phyloP scores from a whole-genome alignment of 345 rosid genomes.

The Citrus hindsii region DNA sequence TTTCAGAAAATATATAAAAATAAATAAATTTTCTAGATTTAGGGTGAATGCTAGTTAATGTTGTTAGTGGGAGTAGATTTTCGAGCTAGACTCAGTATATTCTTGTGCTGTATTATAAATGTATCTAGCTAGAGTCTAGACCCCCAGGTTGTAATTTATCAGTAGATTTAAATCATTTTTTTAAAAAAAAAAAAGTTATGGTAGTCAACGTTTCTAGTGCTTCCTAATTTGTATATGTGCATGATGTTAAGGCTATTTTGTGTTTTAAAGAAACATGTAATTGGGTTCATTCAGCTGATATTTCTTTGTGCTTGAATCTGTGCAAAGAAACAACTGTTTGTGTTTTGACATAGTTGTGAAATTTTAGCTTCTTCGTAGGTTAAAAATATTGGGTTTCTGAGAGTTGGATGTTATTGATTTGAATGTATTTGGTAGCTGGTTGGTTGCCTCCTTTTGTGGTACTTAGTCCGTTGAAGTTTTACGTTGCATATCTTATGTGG shows the following conservation, averaged over 20 bases:
- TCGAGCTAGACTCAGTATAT: too few relatives aligned
- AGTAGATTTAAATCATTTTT: too few relatives aligned
- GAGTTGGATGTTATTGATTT: background rate
- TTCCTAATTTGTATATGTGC: background rate
- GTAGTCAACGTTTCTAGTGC: background rate
- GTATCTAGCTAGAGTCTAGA: too few relatives aligned
- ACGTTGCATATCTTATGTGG: background rate
- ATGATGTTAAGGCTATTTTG: background rate
- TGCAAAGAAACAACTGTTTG: background rate
- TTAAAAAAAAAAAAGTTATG: background rate
- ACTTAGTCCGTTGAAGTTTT: background rate
- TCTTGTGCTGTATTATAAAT: too few relatives aligned
- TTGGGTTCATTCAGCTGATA: background rate
- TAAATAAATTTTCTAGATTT: too few relatives aligned
- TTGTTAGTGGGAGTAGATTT: too few relatives aligned
- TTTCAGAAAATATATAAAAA: background rate
- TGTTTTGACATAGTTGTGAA: too few relatives aligned
- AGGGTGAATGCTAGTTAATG: too few relatives aligned
- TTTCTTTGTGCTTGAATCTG: background rate
- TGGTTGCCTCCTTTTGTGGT: background rate
- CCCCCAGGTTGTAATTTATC: too few relatives aligned
- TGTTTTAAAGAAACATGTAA: background rate
- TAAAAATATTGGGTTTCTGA: background rate
- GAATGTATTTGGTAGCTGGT: background rate
- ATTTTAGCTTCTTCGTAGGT: background rate